Conservation (phyloP, 1,284 basidiomycete genomes). For the Acaromyces ingoldii region DNA sequence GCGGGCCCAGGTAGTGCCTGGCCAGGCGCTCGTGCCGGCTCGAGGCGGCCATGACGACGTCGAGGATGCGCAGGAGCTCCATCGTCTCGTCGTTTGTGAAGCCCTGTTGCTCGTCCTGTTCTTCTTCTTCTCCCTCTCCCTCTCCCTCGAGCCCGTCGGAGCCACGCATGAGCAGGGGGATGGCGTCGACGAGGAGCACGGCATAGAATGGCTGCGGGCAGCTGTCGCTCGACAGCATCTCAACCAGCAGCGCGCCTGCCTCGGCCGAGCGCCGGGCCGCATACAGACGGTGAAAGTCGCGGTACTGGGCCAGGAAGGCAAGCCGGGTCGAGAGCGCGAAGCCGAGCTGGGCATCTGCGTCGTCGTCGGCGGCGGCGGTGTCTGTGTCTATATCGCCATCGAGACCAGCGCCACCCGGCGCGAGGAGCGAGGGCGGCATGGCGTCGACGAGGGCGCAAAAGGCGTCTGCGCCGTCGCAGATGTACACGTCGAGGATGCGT, state of each 20-base stretch:
- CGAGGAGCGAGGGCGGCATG: conserved; percentile 35
- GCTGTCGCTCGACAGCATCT: conserved; percentile 38
- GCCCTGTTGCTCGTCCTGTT: background rate
- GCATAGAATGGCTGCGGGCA: conserved; percentile 44
- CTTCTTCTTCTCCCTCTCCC: background rate
- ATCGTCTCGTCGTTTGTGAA: conserved; percentile 37
- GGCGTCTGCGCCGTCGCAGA: conserved; percentile 24
- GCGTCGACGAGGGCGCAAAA: conserved; percentile 42
- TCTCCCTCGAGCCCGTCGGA: background rate
- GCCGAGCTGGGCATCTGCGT: conserved; percentile 1
- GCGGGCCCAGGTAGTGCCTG: conserved; percentile 34
- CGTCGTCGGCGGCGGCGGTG: conserved; percentile 12
- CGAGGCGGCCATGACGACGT: conserved; percentile 21
- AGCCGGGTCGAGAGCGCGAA: conserved; percentile 25
- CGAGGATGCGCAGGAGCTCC: conserved; percentile 42
- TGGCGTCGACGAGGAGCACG: conserved; percentile 42
- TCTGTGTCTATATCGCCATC: background rate
- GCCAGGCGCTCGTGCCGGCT: conserved; percentile 25
- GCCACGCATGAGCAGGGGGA: conserved; percentile 36
- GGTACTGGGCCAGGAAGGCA: conserved; percentile 43
- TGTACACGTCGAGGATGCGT: conserved; percentile 38
- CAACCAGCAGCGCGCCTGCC: conserved; percentile 37
- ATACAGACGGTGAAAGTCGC: conserved; percentile 43
- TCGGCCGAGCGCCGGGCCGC: conserved; percentile 22
- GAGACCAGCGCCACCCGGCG: conserved; percentile 1